Percentiles rank a stretch among this genome's conserved stretches.
These are phyloP conservation scores for Didymella segeticola DNA, from an alignment of 2,329 filamentous ascomycete species.

Conservation along the genomic window DNA sequence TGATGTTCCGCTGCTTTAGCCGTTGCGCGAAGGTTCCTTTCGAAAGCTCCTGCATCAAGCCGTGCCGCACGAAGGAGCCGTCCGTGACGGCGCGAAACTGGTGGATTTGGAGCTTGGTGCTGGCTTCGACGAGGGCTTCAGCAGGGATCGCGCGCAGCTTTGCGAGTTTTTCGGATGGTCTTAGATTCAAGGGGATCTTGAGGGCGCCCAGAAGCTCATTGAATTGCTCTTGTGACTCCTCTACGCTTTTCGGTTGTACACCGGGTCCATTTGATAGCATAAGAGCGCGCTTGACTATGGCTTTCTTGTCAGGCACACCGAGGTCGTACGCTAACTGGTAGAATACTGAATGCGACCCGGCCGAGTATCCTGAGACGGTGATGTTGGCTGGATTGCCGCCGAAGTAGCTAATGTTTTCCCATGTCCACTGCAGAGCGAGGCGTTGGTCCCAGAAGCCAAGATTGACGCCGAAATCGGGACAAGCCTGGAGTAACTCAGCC, in stretches of 20 bases:
- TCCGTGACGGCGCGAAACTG: conserved; percentile 64
- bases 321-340: conserved; percentile 65
- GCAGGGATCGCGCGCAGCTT: conserved; percentile 52
- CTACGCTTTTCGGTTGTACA: conserved; percentile 58
- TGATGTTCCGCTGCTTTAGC: conserved; percentile 55
- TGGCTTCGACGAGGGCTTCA: conserved; percentile 52
- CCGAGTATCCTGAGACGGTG: conserved; percentile 63
- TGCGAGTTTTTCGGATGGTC: conserved; percentile 54
- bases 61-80: conserved; percentile 53
- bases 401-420: conserved; percentile 59
- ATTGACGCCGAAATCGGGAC: conserved; percentile 51
- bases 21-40: conserved; percentile 56
- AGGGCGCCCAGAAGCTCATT: conserved; percentile 57
- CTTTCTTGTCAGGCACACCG: conserved; percentile 53
- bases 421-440: conserved; percentile 63
- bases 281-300: conserved; percentile 58
- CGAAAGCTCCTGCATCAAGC: conserved; percentile 56
- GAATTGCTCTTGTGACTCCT: conserved; percentile 60
- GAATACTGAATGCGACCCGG: conserved; percentile 63
- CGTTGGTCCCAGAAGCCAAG: conserved; percentile 66
- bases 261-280: conserved; percentile 63
- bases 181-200: conserved; percentile 51
- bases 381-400: conserved; percentile 59
- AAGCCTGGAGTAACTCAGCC: conserved; percentile 53
- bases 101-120: conserved; percentile 53